Base-by-base conservation (phyloP, 805 yeast genomes). In the Schizosaccharomyces japonicus region DNA sequence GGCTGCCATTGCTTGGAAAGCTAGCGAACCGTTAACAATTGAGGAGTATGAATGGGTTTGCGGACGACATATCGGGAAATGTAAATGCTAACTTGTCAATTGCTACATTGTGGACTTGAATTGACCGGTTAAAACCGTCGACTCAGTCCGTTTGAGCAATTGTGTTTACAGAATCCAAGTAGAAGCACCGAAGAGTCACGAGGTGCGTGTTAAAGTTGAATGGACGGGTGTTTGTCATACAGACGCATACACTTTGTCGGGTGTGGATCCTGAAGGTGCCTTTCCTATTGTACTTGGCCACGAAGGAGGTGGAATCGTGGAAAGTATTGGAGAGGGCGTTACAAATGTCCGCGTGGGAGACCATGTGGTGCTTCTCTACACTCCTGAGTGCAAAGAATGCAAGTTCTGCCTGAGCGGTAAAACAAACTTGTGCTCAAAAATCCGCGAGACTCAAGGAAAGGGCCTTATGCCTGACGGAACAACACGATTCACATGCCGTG, bases 401-500 rank as follows among this genome's bases (percentile, higher is more conserved):
- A 84, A 85, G 64, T 82, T 85, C 72, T 90, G 99, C 69, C 72
- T 68, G 61, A 75, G 85, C 51, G 94, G 95, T 52, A 90, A 92
- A 72, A 87, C 98, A 60, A 90, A 90, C 68, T 72, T 90, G 61
- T 90, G 99, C 70, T 82, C 90, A 52, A 72, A 92, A 57, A 87
- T 90, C 56, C 78, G 98, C 66, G 93, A 82, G 49, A 92, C 99
- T 49, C 99, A 90, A 64, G 96, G 98, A 62, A 78, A 81, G 60
- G 99, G 98, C 63, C 79, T 87, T 50, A 80, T 90, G 95, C 98
- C 98, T 52, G 98, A 90, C 61, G 98, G 96, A 19, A 87, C 99
- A 47, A 64, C 80, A 42, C 76, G 99, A 64, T 87, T 90, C 69
- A 75, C 71, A 53, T 75, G 80, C 61, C 60, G 62, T 53, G 98